A percentile compares a stretch with the other conserved stretches of the same genome.
Evolutionary conservation across 257 asterid genomes (phyloP).

Genomic region (Solanum chiquidenum): DNA sequence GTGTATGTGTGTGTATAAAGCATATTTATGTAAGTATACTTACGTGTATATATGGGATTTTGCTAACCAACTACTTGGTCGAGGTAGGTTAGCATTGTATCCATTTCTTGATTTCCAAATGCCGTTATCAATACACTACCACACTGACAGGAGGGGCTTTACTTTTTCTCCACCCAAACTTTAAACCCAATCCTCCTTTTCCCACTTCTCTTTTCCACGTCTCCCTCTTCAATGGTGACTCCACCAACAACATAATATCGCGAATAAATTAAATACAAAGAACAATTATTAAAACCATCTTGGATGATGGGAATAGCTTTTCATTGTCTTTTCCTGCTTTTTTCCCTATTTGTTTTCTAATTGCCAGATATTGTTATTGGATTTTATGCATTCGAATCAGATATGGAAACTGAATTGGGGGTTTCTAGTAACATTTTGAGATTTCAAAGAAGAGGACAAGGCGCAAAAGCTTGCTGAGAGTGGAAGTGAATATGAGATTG

Average conservation of each 20-base stretch:
- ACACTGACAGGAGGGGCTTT: not conserved
- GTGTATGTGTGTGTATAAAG: not conserved
- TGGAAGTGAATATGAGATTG: not conserved
- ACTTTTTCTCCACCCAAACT: not conserved
- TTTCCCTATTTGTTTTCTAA: not conserved
- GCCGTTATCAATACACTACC: not conserved
- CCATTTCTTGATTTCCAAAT: not conserved
- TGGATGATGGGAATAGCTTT: not conserved
- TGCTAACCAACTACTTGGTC: not conserved
- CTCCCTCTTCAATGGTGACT: not conserved
- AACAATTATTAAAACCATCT: not conserved
- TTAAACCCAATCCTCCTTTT: not conserved
- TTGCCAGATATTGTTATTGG: not conserved
- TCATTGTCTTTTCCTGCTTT: not conserved
- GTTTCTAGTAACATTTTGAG: not conserved
- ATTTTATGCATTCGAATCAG: not conserved
- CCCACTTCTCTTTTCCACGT: not conserved
- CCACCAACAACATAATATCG: not conserved
- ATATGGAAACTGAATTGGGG: not conserved
- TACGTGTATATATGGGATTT: not conserved
- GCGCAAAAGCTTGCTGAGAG: not conserved
- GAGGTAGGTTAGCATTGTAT: not conserved
- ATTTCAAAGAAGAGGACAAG: not conserved
- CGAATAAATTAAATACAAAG: not conserved
- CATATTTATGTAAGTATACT: not conserved